Evolutionary conservation across 148 eudicot species (phyloP).

Genomic region (Arbutus unedo): DNA sequence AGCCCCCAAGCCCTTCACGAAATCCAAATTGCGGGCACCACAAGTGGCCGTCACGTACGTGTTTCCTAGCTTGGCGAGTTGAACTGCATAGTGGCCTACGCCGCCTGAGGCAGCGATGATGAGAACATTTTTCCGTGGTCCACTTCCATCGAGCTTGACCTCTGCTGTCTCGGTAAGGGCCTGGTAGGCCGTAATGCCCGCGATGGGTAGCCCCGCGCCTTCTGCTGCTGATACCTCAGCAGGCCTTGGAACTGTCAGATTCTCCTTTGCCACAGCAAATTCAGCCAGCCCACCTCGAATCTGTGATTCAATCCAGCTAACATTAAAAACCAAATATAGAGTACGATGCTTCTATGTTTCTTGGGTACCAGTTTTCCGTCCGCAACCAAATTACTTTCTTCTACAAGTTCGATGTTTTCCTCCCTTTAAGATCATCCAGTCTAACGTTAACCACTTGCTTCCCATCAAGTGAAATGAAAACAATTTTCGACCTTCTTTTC

Average conservation of each 20-base stretch:
- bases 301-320: constrained; percentile 26
- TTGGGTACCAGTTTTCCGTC: no score
- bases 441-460: neutral
- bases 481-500: neutral
- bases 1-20: constrained; percentile 70
- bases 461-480: neutral
- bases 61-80: constrained; percentile 82
- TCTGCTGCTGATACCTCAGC: constrained; percentile 74
- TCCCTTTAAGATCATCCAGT: neutral
- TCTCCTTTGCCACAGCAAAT: constrained; percentile 57
- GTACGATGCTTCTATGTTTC: neutral
- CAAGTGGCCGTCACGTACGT: constrained; percentile 74
- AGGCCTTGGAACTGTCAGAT: constrained; percentile 45
- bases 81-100: constrained; percentile 77
- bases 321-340: neutral
- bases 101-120: constrained; percentile 76
- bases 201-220: constrained; percentile 51
- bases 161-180: constrained; percentile 50
- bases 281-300: constrained; percentile 74
- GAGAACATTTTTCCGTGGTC: constrained; percentile 53
- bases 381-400: neutral
- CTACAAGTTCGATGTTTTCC: neutral
- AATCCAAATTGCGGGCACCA: constrained; percentile 62
- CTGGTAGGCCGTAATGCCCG: constrained; percentile 67
- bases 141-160: constrained; percentile 54